A percentile compares a stretch with the other conserved stretches of the same genome.
Conservation (phyloP, 2,329 filamentous ascomycete genomes). For the Tetracladium maxilliforme region DNA sequence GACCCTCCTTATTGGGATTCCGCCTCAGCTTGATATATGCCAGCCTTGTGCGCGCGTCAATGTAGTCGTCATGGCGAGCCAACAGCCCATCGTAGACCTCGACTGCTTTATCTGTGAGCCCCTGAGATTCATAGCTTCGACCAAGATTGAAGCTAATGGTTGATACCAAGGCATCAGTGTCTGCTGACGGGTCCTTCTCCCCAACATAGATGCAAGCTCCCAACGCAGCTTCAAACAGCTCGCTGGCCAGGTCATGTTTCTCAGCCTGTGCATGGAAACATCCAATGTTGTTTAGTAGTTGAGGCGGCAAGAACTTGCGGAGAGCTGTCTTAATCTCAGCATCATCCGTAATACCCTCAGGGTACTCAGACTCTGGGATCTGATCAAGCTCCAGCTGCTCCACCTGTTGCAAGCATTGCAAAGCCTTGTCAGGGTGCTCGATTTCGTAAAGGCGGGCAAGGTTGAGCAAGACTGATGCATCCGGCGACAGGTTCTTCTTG, state of each 20-base stretch:
- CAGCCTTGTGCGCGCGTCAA: constrained; percentile 75
- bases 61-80: constrained; percentile 78
- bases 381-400: constrained; percentile 80
- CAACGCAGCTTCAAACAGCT: constrained; percentile 84
- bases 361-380: constrained; percentile 54
- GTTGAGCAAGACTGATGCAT: constrained; percentile 80
- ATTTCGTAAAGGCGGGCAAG: constrained; percentile 81
- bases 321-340: constrained; percentile 43
- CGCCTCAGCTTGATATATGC: constrained; percentile 80
- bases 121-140: constrained; percentile 78
- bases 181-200: constrained; percentile 59
- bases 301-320: constrained; percentile 70
- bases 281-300: constrained; percentile 92
- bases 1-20: constrained; percentile 72
- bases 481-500: constrained; percentile 68
- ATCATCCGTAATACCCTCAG: constrained; percentile 44
- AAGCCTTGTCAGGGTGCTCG: constrained; percentile 74
- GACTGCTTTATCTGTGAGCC: constrained; percentile 67
- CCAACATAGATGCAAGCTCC: constrained; percentile 73
- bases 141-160: constrained; percentile 96
- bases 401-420: constrained; percentile 83
- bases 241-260: constrained; percentile 63
- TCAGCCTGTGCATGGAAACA: constrained; percentile 89
- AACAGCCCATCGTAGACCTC: constrained; percentile 80
- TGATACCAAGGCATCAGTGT: constrained; percentile 83